phyloP scores from a whole-genome alignment of 495 filamentous ascomycete species.

The Chaetomium fimeti region DNA sequence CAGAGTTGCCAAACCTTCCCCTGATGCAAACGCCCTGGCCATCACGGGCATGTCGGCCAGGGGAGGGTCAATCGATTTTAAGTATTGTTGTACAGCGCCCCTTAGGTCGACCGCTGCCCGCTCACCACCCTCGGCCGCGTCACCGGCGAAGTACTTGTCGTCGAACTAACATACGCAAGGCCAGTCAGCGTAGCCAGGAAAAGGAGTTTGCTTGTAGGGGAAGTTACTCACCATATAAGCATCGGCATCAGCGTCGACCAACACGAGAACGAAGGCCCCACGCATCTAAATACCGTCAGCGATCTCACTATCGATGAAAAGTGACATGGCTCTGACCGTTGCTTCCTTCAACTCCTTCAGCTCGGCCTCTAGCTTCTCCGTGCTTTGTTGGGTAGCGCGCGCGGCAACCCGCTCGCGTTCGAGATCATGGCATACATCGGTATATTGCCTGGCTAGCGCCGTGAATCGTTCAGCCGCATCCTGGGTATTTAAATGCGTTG shows the following conservation, averaged over 20 bases:
- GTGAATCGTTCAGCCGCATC: background rate
- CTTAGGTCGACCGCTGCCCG: constrained; percentile 41
- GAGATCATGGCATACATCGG: constrained; percentile 23
- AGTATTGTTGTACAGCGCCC: constrained; percentile 34
- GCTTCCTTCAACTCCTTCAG: constrained; percentile 15
- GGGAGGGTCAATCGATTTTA: constrained; percentile 31
- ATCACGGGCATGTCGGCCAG: constrained; percentile 36
- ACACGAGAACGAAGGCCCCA: constrained; percentile 35
- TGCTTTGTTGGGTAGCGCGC: constrained; percentile 20
- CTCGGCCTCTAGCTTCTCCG: constrained; percentile 19
- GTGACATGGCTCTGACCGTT: background rate
- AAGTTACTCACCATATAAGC: constrained; percentile 31
- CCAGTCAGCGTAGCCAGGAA: background rate
- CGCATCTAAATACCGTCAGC: background rate
- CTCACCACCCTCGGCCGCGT: constrained; percentile 37
- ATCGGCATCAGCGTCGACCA: constrained; percentile 43
- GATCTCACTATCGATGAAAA: background rate
- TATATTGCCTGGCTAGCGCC: constrained; percentile 16
- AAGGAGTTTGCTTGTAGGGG: background rate
- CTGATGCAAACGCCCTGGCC: constrained; percentile 42
- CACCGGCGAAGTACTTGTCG: constrained; percentile 35
- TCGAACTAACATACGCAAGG: constrained; percentile 33
- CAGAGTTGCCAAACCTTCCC: constrained; percentile 36
- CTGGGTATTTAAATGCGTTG: background rate
- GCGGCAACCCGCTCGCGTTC: constrained; percentile 27